Evolutionary conservation across 345 rosid genomes (phyloP), one percentile per base, ranked within the genome.

Genomic region (Lepidium aucheri): DNA sequence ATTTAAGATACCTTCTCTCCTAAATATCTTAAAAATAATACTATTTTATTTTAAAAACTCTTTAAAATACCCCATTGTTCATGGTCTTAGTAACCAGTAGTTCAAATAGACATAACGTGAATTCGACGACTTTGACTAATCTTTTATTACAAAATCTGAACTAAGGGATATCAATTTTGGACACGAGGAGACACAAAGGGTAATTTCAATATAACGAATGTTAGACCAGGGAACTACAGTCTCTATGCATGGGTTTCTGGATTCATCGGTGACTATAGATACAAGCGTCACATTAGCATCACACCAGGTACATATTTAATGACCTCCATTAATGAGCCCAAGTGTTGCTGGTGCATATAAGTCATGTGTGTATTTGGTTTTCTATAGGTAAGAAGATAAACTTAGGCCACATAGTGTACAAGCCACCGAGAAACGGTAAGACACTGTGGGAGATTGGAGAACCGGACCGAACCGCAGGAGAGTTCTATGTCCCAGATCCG

Each of bases 121-220:
- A 42, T 42, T 42, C 10, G 11, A 42, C 46, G 45, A 28, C 7
- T 51, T 39, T 46, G 52, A 43, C 35, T 50, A 33, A 34, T 56
- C 15, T 20, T n/a, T 28, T 22, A 11, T 33, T 14, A 34, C 42
- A 13, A 47, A 55, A 18, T 32, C 28, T 55, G 51, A 36, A 41
- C 5, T 34, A 59, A 94, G 99, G 97, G 93, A 34, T 88, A 94
- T 74, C 99, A 94, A 22, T 94, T 90, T 50, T 94, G 97, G 97
- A 75, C 80, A 18, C 51, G 45, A 78, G 74, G 96, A 4, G 79
- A 84, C 70, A 55, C 60, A 36, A 51, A 24, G 13, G 97, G 97
- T 4, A 43, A 39, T 76, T 94, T 94, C 77, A 7, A 38, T 5
- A 83, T 90, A 14, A 40, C 80, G 15, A 84, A 94, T 49, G 78